Evolutionary conservation across 179 eudicot species (phyloP).

Genomic region (Heliamphora pulchella): DNA sequence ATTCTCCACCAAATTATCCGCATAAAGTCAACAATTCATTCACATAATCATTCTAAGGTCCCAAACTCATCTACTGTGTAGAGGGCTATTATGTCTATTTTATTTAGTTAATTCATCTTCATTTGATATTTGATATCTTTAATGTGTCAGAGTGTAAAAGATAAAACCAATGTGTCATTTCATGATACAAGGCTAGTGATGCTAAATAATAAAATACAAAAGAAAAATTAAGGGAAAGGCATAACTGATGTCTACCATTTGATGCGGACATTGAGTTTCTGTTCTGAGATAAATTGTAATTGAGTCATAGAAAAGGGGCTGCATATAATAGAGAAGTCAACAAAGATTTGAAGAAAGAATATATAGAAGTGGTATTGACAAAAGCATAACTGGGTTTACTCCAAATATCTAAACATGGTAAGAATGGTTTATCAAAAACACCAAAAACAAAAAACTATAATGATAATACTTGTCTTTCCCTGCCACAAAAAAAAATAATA

Average conservation of each 20-base stretch:
- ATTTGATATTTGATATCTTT: too few relatives aligned
- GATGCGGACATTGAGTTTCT: not conserved
- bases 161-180: not conserved
- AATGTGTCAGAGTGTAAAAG: not conserved
- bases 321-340: not conserved
- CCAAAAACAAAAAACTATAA: too few relatives aligned
- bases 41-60: not conserved
- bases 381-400: not conserved
- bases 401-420: not conserved
- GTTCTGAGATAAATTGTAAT: not conserved
- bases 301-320: not conserved
- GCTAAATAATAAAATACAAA: not conserved
- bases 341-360: not conserved
- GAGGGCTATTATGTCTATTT: too few relatives aligned
- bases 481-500: too few relatives aligned
- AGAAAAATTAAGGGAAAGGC: not conserved
- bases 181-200: not conserved
- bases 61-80: constrained; percentile 2
- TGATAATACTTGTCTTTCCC: too few relatives aligned
- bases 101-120: too few relatives aligned
- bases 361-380: too few relatives aligned
- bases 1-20: constrained; percentile 92
- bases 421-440: not conserved
- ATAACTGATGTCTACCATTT: not conserved
- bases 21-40: not conserved